These are phyloP conservation scores for Albugo laibachii DNA, from an alignment of 352 stramenopile genomes.

Conservation along the genomic window DNA sequence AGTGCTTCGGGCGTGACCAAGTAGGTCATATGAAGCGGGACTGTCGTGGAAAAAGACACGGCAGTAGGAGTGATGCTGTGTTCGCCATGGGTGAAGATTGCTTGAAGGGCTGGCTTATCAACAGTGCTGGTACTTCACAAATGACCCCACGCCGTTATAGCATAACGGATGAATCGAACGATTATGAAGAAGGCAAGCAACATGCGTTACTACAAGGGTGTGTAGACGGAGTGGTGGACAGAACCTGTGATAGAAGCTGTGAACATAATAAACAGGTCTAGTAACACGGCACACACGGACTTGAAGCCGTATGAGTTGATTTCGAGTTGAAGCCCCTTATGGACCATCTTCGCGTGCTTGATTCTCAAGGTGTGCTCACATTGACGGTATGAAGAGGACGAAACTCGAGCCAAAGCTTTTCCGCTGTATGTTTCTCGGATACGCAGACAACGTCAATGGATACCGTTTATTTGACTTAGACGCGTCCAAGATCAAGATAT, in stretches of 20 bases:
- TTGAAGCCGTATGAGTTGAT: slow-evolving; percentile 10
- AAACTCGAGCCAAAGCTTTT: no score
- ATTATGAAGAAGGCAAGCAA: slow-evolving; percentile 11
- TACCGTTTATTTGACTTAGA: no score
- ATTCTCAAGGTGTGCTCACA: no score
- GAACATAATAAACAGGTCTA: slow-evolving; percentile 11
- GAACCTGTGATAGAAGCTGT: slow-evolving; percentile 12
- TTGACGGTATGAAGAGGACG: no score
- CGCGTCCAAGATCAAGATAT: no score
- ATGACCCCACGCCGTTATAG: slow-evolving; percentile 6
- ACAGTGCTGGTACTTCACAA: slow-evolving; percentile 6
- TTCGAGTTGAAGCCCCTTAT: no score
- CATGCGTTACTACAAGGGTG: slow-evolving; percentile 12
- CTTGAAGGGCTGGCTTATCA: slow-evolving; percentile 1
- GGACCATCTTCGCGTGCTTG: no score
- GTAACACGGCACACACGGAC: not conserved
- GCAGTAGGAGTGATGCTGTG: not conserved
- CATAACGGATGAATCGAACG: slow-evolving; percentile 12
- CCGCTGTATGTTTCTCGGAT: no score
- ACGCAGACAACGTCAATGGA: no score
- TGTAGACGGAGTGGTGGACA: slow-evolving; percentile 10
- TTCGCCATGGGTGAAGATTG: not conserved
- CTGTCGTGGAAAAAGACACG: not conserved
- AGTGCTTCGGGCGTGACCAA: slow-evolving; percentile 6
- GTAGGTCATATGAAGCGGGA: slow-evolving; percentile 8